Evolutionary conservation across 345 rosid genomes (phyloP).

Genomic region (Turritis glabra): DNA sequence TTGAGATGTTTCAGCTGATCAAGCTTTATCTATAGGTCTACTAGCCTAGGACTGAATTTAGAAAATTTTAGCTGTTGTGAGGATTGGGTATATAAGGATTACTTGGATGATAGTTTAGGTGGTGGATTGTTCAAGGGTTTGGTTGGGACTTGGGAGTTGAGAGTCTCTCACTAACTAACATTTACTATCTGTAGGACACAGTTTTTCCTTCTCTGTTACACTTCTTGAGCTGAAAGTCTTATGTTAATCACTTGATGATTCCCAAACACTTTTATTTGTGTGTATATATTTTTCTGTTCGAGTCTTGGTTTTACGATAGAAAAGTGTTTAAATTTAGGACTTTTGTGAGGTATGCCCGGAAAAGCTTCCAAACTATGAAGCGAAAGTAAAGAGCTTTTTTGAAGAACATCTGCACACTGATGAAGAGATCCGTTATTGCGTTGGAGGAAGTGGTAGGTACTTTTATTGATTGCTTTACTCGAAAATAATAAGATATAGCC

Average conservation of each 20-base stretch:
- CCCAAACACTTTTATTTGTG: background rate
- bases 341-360: constrained; percentile 88
- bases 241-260: background rate
- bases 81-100: too few relatives aligned
- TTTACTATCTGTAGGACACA: too few relatives aligned
- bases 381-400: constrained; percentile 78
- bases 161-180: too few relatives aligned
- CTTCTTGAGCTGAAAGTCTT: too few relatives aligned
- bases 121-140: too few relatives aligned
- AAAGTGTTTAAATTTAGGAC: constrained; percentile 49
- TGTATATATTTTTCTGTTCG: background rate
- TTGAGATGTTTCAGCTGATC: too few relatives aligned
- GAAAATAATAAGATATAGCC: background rate
- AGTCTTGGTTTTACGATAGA: constrained; percentile 2
- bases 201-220: too few relatives aligned
- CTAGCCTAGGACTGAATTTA: too few relatives aligned
- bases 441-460: constrained; percentile 85
- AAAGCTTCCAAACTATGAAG: constrained; percentile 85
- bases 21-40: too few relatives aligned
- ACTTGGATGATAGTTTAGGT: too few relatives aligned
- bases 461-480: background rate
- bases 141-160: too few relatives aligned
- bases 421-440: constrained; percentile 91
- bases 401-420: constrained; percentile 97
- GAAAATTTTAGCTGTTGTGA: too few relatives aligned